phyloP scores from a whole-genome alignment of 73 alveolate genomes.

The Halteria grandinella region DNA sequence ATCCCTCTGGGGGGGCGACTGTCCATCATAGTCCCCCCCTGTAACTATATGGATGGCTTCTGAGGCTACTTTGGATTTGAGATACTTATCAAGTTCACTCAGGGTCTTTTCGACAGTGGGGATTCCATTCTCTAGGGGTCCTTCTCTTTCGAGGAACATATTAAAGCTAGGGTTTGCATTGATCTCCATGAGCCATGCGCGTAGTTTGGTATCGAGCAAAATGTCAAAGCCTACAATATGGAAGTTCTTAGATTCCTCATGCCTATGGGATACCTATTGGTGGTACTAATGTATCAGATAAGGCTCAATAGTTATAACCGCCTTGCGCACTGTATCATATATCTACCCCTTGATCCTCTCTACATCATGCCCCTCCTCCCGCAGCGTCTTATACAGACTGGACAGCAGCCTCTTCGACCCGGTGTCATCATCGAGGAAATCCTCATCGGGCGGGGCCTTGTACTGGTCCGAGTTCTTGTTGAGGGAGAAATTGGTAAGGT shows the following conservation, averaged over 20 bases:
- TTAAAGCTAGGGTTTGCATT: slow-evolving; percentile 66
- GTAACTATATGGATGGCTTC: slow-evolving; percentile 56
- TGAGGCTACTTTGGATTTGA: slow-evolving; percentile 28
- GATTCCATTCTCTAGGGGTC: too few relatives aligned
- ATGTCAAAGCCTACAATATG: slow-evolving; percentile 63
- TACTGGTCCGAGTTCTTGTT: slow-evolving; percentile 68
- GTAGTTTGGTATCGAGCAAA: slow-evolving; percentile 47
- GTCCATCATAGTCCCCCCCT: neutral
- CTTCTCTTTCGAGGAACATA: slow-evolving; percentile 66
- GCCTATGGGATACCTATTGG: slow-evolving; percentile 12
- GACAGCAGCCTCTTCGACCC: slow-evolving; percentile 55
- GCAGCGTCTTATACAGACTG: slow-evolving; percentile 37
- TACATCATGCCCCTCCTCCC: slow-evolving; percentile 47
- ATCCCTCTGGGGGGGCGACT: neutral
- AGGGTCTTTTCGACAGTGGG: slow-evolving; percentile 23
- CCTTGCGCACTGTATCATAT: slow-evolving; percentile 55
- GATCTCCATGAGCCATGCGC: slow-evolving; percentile 68
- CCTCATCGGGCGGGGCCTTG: slow-evolving; percentile 46
- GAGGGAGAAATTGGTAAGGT: slow-evolving; percentile 72
- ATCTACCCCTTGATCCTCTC: slow-evolving; percentile 33
- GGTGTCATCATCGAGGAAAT: slow-evolving; percentile 10
- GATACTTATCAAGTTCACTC: slow-evolving; percentile 63
- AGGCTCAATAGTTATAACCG: slow-evolving; percentile 64
- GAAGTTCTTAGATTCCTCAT: slow-evolving; percentile 28
- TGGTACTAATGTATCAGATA: slow-evolving; percentile 46